Conservation (phyloP, 73 alveolate species). For the Effrenium voratum region DNA sequence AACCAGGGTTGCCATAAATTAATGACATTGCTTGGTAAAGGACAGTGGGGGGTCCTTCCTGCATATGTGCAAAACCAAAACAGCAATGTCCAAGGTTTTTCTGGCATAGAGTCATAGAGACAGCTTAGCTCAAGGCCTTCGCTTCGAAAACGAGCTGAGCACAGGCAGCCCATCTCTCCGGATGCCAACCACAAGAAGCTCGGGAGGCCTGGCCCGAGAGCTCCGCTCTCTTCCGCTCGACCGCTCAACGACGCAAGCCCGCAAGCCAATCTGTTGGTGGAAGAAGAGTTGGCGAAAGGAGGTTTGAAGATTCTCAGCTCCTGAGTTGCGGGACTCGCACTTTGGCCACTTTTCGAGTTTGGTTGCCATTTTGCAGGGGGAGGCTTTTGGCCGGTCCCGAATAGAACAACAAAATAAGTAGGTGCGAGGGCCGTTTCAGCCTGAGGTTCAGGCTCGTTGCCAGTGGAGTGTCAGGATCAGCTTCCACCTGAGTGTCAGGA, state of each 20-base stretch:
- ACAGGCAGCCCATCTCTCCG: conserved; percentile 52
- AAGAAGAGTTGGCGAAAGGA: background rate
- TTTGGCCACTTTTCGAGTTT: background rate
- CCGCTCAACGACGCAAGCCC: background rate
- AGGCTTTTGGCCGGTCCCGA: background rate
- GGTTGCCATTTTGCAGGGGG: background rate
- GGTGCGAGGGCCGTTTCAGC: no score
- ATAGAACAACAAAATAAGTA: no score
- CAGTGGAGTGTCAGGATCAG: no score
- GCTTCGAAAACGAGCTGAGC: background rate
- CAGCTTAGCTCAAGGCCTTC: background rate
- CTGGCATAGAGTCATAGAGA: background rate
- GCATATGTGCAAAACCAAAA: background rate
- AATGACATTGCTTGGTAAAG: background rate
- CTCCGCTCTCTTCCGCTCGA: background rate
- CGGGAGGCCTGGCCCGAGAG: background rate
- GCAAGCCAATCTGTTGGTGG: background rate
- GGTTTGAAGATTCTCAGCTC: background rate
- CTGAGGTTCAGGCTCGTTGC: no score
- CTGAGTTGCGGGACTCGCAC: background rate
- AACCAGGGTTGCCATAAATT: background rate
- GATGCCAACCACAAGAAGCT: conserved; percentile 28
- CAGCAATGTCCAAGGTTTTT: background rate
- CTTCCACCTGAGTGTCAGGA: no score
- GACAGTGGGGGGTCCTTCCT: background rate